Base-by-base conservation (phyloP, 306 rosid genomes). In the Prunus salicina region DNA sequence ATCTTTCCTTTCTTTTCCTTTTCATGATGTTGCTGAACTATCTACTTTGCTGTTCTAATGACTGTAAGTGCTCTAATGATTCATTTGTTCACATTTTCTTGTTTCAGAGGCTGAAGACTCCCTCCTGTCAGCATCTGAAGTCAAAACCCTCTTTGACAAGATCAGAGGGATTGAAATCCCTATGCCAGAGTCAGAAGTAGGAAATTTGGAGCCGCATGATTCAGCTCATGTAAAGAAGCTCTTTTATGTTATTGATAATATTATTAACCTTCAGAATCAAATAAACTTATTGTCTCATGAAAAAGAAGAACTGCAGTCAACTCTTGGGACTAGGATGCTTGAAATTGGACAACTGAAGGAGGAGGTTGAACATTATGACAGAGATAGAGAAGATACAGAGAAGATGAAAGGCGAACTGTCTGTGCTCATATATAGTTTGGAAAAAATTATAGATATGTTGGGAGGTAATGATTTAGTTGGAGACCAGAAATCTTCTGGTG, bases 221-320 rank as follows among this genome's bases (percentile, higher is more conserved):
- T 86, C 92, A 49, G 73, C 82, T 81, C 82, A 88, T 56, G 78
- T 80, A 73, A 80, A 86, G 82, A 92, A 91, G 93, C 97, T 96
- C 80, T 87, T 86, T 69, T 71, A 74, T 72, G 75, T 92, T 68
- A 69, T 89, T 79, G 97, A 91, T 83, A 86, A 80, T 64, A 61
- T 87, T 80, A 30, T 74, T 69, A 76, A 73, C 82, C 76, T 90
- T 86, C 87, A 82, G 73, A 66, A 87, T 82, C 87, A 86, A 64
- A 73, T 89, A 64, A 82, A 61, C 52, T 87, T 87, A 43, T 32
- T 86, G 63, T 87, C 91, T 85, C 73, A 16, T 43, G 93, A 89
- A 78, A 89, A 91, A 60, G 87, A 91, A 75, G 87, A 84, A 80
- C 84, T 92, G 76, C 89, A 89, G 80, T 80, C 88, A 67, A 79